phyloP scores from a whole-genome alignment of 129 eudicot genomes.

The Scalesia atractyloides region DNA sequence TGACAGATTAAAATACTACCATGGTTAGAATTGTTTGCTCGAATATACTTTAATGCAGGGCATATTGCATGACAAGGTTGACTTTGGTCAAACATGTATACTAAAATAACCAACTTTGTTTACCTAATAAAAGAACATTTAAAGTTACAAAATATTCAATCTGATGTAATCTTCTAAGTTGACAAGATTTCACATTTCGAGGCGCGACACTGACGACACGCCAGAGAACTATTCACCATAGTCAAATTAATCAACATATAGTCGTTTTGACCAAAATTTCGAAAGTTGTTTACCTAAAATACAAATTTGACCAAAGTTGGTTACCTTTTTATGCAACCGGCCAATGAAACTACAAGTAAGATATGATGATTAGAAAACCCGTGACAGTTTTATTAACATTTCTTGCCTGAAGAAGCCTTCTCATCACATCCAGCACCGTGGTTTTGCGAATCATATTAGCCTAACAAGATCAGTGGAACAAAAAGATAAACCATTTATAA shows the following conservation, averaged over 20 bases:
- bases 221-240: no score
- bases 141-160: background rate
- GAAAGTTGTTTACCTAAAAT: background rate
- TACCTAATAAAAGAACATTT: no score
- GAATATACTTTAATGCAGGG: background rate
- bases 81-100: conserved; percentile 1
- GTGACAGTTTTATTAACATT: background rate
- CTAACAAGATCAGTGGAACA: conserved; percentile 40
- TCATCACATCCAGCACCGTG: conserved; percentile 94
- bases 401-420: conserved; percentile 93
- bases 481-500: background rate
- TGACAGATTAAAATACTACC: background rate
- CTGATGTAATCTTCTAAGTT: background rate
- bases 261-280: background rate
- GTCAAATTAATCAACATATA: background rate
- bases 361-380: background rate
- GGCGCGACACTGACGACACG: background rate
- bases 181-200: background rate
- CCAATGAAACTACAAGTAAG: background rate
- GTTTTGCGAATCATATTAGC: conserved; percentile 92
- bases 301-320: background rate
- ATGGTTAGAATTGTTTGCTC: background rate
- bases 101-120: no score
- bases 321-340: background rate
- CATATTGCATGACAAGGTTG: background rate